Percentiles rank a stretch among this genome's conserved stretches.
Evolutionary conservation across 768 basidiomycete genomes (phyloP).

Genomic region (Lactarius hengduanensis): DNA sequence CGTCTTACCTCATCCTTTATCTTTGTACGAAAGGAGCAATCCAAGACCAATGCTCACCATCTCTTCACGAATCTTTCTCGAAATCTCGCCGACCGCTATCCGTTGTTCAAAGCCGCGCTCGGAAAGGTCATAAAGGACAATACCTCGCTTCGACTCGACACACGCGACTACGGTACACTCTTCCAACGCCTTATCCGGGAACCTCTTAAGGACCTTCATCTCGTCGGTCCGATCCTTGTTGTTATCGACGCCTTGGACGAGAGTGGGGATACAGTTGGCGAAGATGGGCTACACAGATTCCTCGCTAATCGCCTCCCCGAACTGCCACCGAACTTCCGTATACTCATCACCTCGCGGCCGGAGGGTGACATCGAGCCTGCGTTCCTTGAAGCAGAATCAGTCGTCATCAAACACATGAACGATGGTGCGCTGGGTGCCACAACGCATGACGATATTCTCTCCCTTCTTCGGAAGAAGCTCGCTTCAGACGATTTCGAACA

Average conservation of each 20-base stretch:
- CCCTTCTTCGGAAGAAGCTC: neutral
- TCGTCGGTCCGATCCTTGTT: neutral
- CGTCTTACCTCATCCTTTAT: neutral
- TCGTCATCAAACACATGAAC: neutral
- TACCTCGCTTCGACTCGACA: neutral
- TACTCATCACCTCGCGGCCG: slow-evolving; percentile 1
- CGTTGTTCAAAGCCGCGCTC: neutral
- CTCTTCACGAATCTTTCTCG: slow-evolving; percentile 1
- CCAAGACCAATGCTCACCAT: neutral
- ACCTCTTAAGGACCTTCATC: neutral
- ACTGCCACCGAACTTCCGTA: slow-evolving; percentile 5
- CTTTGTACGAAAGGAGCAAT: slow-evolving; percentile 1
- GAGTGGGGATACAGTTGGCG: neutral
- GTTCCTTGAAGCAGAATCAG: neutral
- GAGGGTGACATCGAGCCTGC: neutral
- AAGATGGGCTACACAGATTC: neutral
- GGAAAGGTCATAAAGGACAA: neutral
- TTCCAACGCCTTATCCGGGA: neutral
- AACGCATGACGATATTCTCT: neutral
- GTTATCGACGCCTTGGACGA: slow-evolving; percentile 9
- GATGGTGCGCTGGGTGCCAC: neutral
- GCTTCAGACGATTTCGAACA: neutral
- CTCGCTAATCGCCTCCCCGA: neutral
- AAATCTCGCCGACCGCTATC: neutral
- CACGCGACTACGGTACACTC: slow-evolving; percentile 1